These are phyloP conservation scores for Diaporthe sp. DNA, from an alignment of 2,329 filamentous ascomycete species.

Conservation along the genomic window DNA sequence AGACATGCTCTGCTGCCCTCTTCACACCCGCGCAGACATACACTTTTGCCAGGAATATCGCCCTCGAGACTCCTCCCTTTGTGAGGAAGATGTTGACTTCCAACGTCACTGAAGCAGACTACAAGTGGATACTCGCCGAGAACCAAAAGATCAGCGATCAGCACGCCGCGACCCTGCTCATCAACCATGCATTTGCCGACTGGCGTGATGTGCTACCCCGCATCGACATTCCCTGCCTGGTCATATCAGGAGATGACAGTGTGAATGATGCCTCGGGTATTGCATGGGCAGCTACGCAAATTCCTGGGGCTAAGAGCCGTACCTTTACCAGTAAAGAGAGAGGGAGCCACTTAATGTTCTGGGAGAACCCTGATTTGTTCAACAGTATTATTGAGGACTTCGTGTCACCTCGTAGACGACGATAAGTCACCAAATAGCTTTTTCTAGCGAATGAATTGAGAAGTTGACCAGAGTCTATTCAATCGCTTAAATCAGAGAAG, in stretches of 20 bases:
- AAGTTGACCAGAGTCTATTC: not conserved
- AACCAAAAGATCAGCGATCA: not conserved
- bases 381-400: constrained; percentile 1
- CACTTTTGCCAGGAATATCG: not conserved
- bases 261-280: not conserved
- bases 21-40: not conserved
- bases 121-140: not conserved
- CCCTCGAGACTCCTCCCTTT: not conserved
- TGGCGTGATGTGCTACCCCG: not conserved
- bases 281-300: constrained; percentile 1
- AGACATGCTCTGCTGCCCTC: not conserved
- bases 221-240: not conserved
- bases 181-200: not conserved
- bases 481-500: too few relatives aligned
- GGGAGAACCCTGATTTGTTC: not conserved
- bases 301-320: not conserved
- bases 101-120: not conserved
- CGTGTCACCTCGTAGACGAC: not conserved
- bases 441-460: not conserved
- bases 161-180: constrained; percentile 2
- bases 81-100: not conserved
- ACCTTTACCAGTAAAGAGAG: not conserved
- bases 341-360: not conserved
- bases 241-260: not conserved
- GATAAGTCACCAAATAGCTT: not conserved